Evolutionary conservation across 306 rosid species (phyloP).

Genomic region (Vigna nakashimae): DNA sequence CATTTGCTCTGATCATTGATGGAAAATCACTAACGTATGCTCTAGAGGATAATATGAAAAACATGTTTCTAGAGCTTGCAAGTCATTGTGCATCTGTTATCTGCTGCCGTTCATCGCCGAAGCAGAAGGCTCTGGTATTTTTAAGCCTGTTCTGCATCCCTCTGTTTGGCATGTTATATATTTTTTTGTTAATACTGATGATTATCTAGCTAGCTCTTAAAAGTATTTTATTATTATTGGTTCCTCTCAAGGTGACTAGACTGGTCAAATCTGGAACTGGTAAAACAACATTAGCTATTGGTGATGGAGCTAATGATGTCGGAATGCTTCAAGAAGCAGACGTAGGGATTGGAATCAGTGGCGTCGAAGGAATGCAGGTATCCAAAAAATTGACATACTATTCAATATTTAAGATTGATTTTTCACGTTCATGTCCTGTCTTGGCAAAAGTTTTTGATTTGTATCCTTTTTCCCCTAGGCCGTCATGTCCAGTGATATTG

Average conservation of each 20-base stretch:
- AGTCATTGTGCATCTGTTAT: conserved; percentile 81
- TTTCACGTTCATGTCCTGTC: conserved; percentile 19
- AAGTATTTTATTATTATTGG: conserved; percentile 9
- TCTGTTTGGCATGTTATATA: conserved; percentile 13
- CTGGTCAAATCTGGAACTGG: conserved; percentile 87
- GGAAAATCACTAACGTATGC: conserved; percentile 85
- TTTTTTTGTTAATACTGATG: conserved; percentile 8
- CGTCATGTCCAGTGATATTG: conserved; percentile 94
- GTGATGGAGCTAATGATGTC: conserved; percentile 96
- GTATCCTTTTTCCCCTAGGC: conserved; percentile 59
- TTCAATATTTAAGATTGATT: conserved; percentile 9
- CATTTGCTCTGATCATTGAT: conserved; percentile 82
- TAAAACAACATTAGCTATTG: conserved; percentile 89
- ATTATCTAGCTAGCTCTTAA: conserved; percentile 3
- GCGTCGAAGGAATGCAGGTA: conserved; percentile 98
- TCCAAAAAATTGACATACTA: conserved; percentile 19
- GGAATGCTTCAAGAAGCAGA: conserved; percentile 99
- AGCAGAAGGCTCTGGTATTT: conserved; percentile 91
- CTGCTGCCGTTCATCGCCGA: conserved; percentile 94
- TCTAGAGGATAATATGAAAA: conserved; percentile 61
- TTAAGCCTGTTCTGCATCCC: conserved; percentile 32
- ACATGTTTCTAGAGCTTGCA: conserved; percentile 74
- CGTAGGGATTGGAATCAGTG: conserved; percentile 92
- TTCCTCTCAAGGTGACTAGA: conserved; percentile 70
- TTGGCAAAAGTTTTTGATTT: not conserved